These are phyloP conservation scores for Vararia minispora DNA, from an alignment of 768 basidiomycete species.

Conservation along the genomic window DNA sequence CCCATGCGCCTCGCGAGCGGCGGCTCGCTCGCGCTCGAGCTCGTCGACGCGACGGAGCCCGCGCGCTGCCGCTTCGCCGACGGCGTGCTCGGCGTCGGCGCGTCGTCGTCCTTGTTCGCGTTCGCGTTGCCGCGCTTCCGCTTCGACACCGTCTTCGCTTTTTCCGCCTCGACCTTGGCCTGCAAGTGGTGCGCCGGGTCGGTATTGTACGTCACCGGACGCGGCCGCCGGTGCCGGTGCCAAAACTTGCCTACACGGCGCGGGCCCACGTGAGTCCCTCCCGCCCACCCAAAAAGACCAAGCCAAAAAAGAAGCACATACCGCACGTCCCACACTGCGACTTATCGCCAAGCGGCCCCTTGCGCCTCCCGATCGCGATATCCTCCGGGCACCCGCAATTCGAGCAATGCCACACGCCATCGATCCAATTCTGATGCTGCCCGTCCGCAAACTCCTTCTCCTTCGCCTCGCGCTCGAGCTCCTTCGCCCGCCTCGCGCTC, in stretches of 20 bases:
- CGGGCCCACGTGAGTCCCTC: conserved; percentile 4
- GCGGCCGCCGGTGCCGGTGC: conserved; percentile 75
- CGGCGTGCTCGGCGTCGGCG: background rate
- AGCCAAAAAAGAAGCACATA: conserved; percentile 33
- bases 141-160: conserved; percentile 40
- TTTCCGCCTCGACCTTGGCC: conserved; percentile 44
- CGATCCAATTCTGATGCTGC: conserved; percentile 69
- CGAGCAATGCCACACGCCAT: conserved; percentile 91
- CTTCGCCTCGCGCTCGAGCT: conserved; percentile 73
- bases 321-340: conserved; percentile 90
- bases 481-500: conserved; percentile 55
- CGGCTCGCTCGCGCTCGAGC: conserved; percentile 61
- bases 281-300: background rate
- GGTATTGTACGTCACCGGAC: conserved; percentile 71
- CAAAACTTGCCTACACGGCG: conserved; percentile 66
- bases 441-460: conserved; percentile 76
- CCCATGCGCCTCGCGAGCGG: conserved; percentile 59
- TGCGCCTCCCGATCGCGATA: conserved; percentile 76
- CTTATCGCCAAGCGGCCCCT: conserved; percentile 84
- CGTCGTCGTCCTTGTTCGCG: background rate
- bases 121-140: conserved; percentile 47
- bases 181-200: conserved; percentile 61
- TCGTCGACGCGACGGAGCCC: conserved; percentile 52
- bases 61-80: conserved; percentile 37
- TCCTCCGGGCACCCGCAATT: conserved; percentile 88